Conservation (phyloP, 2,329 filamentous ascomycete species). For the Colletotrichum tamarilloi region DNA sequence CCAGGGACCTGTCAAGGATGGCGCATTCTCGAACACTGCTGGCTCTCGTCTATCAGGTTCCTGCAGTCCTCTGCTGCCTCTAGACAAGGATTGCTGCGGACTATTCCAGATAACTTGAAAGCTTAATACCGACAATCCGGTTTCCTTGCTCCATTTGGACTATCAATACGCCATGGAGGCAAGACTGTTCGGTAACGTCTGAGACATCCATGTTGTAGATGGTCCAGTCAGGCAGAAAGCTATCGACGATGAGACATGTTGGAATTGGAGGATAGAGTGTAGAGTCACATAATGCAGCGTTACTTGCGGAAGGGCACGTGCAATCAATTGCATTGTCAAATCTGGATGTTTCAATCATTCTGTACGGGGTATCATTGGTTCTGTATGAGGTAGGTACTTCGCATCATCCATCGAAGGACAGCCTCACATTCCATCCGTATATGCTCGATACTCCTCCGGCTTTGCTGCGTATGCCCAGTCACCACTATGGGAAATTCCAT, state of each 20-base stretch:
- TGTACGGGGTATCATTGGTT: too few relatives aligned
- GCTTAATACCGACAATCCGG: neutral
- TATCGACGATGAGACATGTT: neutral
- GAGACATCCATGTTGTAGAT: fast-evolving
- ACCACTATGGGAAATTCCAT: neutral
- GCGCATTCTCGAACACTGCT: neutral
- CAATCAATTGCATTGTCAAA: too few relatives aligned
- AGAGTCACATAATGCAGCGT: neutral
- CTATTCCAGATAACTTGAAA: neutral
- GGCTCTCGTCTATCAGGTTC: neutral
- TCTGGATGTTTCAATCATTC: too few relatives aligned
- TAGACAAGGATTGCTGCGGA: neutral
- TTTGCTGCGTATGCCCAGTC: too few relatives aligned
- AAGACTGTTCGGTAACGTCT: neutral
- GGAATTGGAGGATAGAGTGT: neutral
- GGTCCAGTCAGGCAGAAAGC: neutral
- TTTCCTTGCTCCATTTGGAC: neutral
- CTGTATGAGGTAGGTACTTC: too few relatives aligned
- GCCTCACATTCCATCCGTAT: too few relatives aligned
- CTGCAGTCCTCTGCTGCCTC: neutral
- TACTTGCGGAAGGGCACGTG: neutral
- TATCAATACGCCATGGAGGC: neutral
- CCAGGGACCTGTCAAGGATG: slow-evolving; percentile 1
- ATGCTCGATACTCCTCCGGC: too few relatives aligned
- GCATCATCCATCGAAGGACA: too few relatives aligned